A percentile compares a stretch with the other conserved stretches of the same genome.
These are phyloP conservation scores for Saksenaea vasiformis DNA, from an alignment of 371 early-diverging fungal species.

Conservation along the genomic window DNA sequence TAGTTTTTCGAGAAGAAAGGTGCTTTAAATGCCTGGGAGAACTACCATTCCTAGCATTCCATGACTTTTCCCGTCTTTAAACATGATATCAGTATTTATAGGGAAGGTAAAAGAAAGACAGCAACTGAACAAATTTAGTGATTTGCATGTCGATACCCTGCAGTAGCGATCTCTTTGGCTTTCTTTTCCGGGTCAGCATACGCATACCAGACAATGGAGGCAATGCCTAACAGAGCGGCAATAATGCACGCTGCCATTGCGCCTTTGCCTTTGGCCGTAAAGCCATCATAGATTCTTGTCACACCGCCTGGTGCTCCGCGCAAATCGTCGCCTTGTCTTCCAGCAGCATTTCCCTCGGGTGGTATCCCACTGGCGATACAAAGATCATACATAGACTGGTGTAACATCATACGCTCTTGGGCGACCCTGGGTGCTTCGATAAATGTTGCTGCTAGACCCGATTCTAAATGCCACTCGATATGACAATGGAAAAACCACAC, in stretches of 20 bases:
- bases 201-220: conserved; percentile 73
- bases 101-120: background rate
- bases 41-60: too few species aligned
- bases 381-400: conserved; percentile 43
- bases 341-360: conserved; percentile 70
- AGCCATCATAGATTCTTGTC: conserved; percentile 49
- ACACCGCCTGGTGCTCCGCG: conserved; percentile 56
- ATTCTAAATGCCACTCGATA: conserved; percentile 71
- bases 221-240: conserved; percentile 71
- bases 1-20: too few species aligned
- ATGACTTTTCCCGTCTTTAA: too few species aligned
- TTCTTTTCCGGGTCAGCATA: conserved; percentile 28
- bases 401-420: conserved; percentile 39
- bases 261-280: conserved; percentile 67
- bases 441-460: conserved; percentile 59
- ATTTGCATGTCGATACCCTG: background rate
- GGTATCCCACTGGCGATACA: conserved; percentile 60
- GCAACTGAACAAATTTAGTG: background rate
- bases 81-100: too few species aligned
- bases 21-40: too few species aligned
- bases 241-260: conserved; percentile 71
- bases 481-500: conserved; percentile 73
- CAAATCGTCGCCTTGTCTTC: conserved; percentile 60
- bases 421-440: conserved; percentile 68
- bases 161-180: conserved; percentile 17